Percentiles rank a stretch among this genome's conserved stretches.
These are phyloP conservation scores for Aspergillus costaricaensis DNA, from an alignment of 2,329 filamentous ascomycete genomes.

Conservation along the genomic window DNA sequence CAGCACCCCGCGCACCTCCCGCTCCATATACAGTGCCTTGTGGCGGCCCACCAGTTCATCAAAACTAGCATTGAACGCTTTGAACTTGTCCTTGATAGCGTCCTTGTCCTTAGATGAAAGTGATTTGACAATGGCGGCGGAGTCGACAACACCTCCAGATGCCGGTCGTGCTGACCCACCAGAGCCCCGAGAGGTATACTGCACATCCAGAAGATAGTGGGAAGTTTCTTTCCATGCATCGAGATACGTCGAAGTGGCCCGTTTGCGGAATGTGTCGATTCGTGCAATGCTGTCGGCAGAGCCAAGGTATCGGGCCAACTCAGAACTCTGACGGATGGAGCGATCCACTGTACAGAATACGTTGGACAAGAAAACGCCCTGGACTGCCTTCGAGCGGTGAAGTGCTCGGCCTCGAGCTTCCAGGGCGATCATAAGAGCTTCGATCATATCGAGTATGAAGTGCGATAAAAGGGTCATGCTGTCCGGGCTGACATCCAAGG, in stretches of 20 bases:
- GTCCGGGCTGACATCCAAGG: constrained; percentile 86
- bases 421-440: constrained; percentile 72
- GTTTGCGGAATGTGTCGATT: constrained; percentile 85
- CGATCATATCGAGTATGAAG: constrained; percentile 87
- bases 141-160: constrained; percentile 69
- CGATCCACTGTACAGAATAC: constrained; percentile 81
- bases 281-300: constrained; percentile 62
- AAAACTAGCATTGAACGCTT: constrained; percentile 84
- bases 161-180: constrained; percentile 61
- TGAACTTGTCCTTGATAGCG: constrained; percentile 93
- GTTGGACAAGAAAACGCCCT: constrained; percentile 91
- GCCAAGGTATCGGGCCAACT: constrained; percentile 70
- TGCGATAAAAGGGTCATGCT: constrained; percentile 84
- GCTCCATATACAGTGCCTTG: constrained; percentile 84
- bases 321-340: constrained; percentile 73
- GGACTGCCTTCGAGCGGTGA: constrained; percentile 73
- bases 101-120: constrained; percentile 91
- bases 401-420: constrained; percentile 72
- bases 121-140: constrained; percentile 77
- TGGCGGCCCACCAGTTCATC: constrained; percentile 85
- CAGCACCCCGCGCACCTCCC: constrained; percentile 79
- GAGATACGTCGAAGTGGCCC: constrained; percentile 76
- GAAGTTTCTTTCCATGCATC: constrained; percentile 88
- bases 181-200: constrained; percentile 76
- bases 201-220: constrained; percentile 81